Conservation (phyloP, 2,329 filamentous ascomycete genomes). For the Xylariaceae sp. region DNA sequence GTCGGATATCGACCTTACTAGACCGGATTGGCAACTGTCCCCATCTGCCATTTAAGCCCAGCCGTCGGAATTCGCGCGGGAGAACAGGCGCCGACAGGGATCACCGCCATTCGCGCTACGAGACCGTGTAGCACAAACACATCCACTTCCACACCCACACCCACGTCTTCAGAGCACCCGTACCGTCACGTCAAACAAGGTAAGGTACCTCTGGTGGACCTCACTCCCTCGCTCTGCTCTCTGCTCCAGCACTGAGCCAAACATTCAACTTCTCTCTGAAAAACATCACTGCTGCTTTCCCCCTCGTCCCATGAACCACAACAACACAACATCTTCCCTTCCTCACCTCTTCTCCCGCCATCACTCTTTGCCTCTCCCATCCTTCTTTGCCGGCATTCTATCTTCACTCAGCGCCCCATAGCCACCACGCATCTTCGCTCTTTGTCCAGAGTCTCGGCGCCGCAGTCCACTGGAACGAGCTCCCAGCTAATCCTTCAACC, state of each 20-base stretch:
- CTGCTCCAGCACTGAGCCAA: slow-evolving; percentile 11
- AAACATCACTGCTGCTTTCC: slow-evolving; percentile 21
- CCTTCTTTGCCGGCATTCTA: background rate
- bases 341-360: slow-evolving; percentile 3
- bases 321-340: slow-evolving; percentile 6
- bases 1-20: too few relatives aligned
- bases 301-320: slow-evolving; percentile 16
- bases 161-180: slow-evolving; percentile 2
- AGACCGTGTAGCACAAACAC: slow-evolving; percentile 20
- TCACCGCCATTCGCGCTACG: slow-evolving; percentile 18
- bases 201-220: slow-evolving; percentile 14
- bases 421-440: too few relatives aligned
- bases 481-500: slow-evolving; percentile 7
- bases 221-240: background rate
- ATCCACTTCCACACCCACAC: slow-evolving; percentile 4
- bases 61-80: too few relatives aligned
- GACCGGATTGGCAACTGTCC: too few relatives aligned
- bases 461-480: background rate
- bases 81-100: slow-evolving; percentile 6
- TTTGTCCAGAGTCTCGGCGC: too few relatives aligned
- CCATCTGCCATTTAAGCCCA: too few relatives aligned
- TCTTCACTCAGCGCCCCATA: too few relatives aligned
- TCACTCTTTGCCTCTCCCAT: slow-evolving; percentile 6
- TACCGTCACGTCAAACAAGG: slow-evolving; percentile 11
- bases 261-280: slow-evolving; percentile 20